Evolutionary conservation across 179 eudicot species (phyloP).

Genomic region (Drosera spatulata): DNA sequence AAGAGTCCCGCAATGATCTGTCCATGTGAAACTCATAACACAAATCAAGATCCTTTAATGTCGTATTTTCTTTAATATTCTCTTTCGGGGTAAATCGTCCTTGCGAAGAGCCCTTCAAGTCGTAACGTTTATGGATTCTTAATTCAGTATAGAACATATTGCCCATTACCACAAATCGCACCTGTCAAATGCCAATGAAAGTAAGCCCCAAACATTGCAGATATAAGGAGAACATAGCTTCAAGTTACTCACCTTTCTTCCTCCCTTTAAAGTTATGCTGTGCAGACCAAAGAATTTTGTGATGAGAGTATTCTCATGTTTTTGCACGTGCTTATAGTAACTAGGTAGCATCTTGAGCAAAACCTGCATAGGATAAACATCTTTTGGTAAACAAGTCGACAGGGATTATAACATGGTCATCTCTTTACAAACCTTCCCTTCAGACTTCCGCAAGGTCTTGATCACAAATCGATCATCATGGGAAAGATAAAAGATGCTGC

Average conservation of each 20-base stretch:
- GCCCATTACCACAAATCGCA: slow-evolving; percentile 95
- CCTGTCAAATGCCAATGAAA: slow-evolving; percentile 25
- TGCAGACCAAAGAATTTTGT: slow-evolving; percentile 95
- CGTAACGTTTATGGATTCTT: slow-evolving; percentile 85
- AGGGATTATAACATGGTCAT: background rate
- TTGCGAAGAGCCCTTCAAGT: slow-evolving; percentile 76
- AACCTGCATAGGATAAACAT: slow-evolving; percentile 33
- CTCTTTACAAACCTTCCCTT: slow-evolving; percentile 48
- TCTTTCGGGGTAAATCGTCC: slow-evolving; percentile 74
- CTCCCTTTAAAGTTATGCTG: slow-evolving; percentile 45
- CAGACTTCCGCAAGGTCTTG: slow-evolving; percentile 64
- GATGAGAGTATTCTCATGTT: slow-evolving; percentile 75
- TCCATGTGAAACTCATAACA: slow-evolving; percentile 69
- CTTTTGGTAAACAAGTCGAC: background rate
- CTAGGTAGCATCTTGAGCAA: slow-evolving; percentile 85
- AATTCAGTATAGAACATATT: slow-evolving; percentile 93
- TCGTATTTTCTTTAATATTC: slow-evolving; percentile 42
- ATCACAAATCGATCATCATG: slow-evolving; percentile 85
- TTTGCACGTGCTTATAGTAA: slow-evolving; percentile 64
- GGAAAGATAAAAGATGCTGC: slow-evolving; percentile 83
- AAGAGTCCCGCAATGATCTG: slow-evolving; percentile 59
- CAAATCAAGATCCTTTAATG: slow-evolving; percentile 86
- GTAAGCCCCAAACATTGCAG: background rate
- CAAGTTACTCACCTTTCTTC: slow-evolving; percentile 51
- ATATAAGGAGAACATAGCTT: background rate